These are phyloP conservation scores for Tricholoma hemisulphureum DNA, from an alignment of 768 basidiomycete genomes.

Conservation along the genomic window DNA sequence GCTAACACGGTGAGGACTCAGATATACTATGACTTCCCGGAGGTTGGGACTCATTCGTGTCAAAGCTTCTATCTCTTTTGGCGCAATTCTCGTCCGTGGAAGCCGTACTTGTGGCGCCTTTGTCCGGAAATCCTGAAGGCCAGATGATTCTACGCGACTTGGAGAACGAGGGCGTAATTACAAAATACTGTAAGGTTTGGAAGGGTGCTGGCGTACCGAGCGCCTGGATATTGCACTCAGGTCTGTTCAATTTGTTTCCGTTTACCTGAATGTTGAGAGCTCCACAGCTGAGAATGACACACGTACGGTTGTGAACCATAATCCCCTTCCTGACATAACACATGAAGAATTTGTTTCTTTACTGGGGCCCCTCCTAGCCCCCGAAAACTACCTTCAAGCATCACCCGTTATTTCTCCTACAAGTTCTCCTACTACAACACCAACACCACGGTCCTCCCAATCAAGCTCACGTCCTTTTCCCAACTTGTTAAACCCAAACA, in stretches of 20 bases:
- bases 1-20: slow-evolving; percentile 57
- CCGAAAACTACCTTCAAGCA: slow-evolving; percentile 65
- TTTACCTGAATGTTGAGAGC: slow-evolving; percentile 1
- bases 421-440: slow-evolving; percentile 29
- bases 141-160: slow-evolving; percentile 60
- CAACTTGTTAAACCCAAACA: slow-evolving; percentile 45
- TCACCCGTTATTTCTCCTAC: slow-evolving; percentile 29
- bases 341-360: slow-evolving; percentile 84
- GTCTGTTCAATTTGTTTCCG: slow-evolving; percentile 34
- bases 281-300: slow-evolving; percentile 52
- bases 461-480: slow-evolving; percentile 26
- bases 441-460: slow-evolving; percentile 34
- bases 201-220: slow-evolving; percentile 69
- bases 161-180: slow-evolving; percentile 64
- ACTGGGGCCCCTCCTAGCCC: slow-evolving; percentile 76
- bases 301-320: slow-evolving; percentile 80
- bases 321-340: slow-evolving; percentile 81
- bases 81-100: slow-evolving; percentile 70
- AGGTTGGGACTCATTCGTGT: slow-evolving; percentile 6
- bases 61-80: slow-evolving; percentile 59
- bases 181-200: slow-evolving; percentile 73
- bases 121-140: slow-evolving; percentile 73
- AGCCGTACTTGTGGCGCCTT: slow-evolving; percentile 68
- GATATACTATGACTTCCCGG: neutral
- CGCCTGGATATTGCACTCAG: slow-evolving; percentile 79